Percentiles rank a stretch among this genome's conserved stretches.
These are phyloP conservation scores for Fistulinella prunicolor DNA, from an alignment of 768 basidiomycete genomes.

Conservation along the genomic window DNA sequence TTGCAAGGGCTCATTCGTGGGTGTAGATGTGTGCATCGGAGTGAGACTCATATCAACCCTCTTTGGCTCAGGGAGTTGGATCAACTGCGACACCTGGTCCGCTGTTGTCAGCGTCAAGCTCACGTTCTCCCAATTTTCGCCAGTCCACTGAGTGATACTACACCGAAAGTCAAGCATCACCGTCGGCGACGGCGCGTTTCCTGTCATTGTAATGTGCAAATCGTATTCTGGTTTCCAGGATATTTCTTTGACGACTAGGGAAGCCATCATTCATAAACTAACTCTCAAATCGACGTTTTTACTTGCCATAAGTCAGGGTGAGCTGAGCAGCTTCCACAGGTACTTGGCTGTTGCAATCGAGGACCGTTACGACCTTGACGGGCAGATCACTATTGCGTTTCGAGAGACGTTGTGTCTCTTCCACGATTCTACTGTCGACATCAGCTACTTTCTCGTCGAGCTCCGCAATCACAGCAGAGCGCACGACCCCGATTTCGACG, in stretches of 20 bases:
- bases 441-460: constrained; percentile 16
- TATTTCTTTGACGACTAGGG: constrained; percentile 14
- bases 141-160: constrained; percentile 26
- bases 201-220: constrained; percentile 10
- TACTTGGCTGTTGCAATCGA: constrained; percentile 2
- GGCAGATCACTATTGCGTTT: neutral
- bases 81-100: constrained; percentile 13
- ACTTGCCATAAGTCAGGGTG: constrained; percentile 19
- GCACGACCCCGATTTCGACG: constrained; percentile 17
- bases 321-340: constrained; percentile 13
- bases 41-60: constrained; percentile 13
- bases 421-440: constrained; percentile 6
- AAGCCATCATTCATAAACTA: neutral
- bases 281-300: neutral
- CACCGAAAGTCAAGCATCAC: constrained; percentile 29
- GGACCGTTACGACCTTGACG: constrained; percentile 6
- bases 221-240: constrained; percentile 22
- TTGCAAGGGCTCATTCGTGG: too few species aligned
- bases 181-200: constrained; percentile 11
- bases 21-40: neutral
- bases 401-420: constrained; percentile 11
- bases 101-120: constrained; percentile 27
- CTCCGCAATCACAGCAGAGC: constrained; percentile 15
- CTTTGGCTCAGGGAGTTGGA: constrained; percentile 24
- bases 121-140: constrained; percentile 31